Base-by-base conservation (phyloP, 768 basidiomycete species). In the Suillus fuscotomentosus region DNA sequence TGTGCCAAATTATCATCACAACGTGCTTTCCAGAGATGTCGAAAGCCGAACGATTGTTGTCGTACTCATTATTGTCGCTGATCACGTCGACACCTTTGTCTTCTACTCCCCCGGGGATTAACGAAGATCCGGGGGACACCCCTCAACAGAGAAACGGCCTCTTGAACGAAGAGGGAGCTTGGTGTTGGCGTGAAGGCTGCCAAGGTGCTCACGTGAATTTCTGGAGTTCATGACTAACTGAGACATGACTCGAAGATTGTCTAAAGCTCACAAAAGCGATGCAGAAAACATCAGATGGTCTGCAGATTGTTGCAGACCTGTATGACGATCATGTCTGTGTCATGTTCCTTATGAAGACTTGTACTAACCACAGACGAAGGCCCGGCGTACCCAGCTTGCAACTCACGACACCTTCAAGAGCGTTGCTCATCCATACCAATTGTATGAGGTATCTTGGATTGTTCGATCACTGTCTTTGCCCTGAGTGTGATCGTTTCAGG, bases 161-260 rank as follows among this genome's bases (percentile, higher is more conserved):
- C 59, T 69, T 87, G 61, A 94, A 94, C 67, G 79, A 81, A 10
- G 84, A 91, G 31, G 89, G 91, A 1, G 92, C 91, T 3, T 92
- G 94, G 91, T 94, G 92, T 73, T 96, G 93, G 92, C 82, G 87
- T 31, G 91, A 95, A 61, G 82, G 81, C 3, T 94, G 93, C 72
- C 75, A 83, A 72, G 87, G 91, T 91, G 69, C 48, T 42, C 17
- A 24, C 22, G 17, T 15, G 41, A 43, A 41, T 8, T n/a, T 54
- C 31, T 22, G 22, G 41, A 22, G 20, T 60, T 27, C 17, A 42
- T 34, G 53, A 50, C 39, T 43, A 41, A 47, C 39, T 55, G 38
- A 39, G 51, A 60, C 50, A 24, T 48, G 20, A 24, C 34, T 62
- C 38, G 13, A 63, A 91, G 92, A 88, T 43, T 95, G 93, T 72